These are phyloP conservation scores for Thelonectria blattea DNA, from an alignment of 2,329 filamentous ascomycete species.

Conservation along the genomic window DNA sequence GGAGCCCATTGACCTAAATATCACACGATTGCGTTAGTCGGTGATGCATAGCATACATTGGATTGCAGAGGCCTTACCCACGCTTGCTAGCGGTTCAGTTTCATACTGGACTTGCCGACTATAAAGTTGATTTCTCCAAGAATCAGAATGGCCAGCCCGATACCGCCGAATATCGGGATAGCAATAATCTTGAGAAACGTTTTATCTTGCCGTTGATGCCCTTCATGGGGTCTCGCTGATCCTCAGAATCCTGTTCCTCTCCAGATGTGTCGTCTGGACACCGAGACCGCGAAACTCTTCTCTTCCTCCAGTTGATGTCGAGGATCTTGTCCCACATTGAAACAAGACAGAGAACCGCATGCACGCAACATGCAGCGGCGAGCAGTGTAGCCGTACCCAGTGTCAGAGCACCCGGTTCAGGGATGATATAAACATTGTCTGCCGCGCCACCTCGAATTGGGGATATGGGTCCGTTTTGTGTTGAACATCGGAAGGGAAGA, in stretches of 20 bases:
- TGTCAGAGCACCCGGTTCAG: conserved; percentile 59
- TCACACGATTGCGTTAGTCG: neutral
- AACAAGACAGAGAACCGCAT: conserved; percentile 65
- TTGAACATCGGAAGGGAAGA: conserved; percentile 57
- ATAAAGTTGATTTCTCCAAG: conserved; percentile 68
- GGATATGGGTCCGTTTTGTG: conserved; percentile 55
- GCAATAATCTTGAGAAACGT: conserved; percentile 62
- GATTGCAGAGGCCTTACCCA: conserved; percentile 52
- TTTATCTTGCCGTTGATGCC: conserved; percentile 61
- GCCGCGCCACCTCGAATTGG: conserved; percentile 60
- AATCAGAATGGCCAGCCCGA: conserved; percentile 64
- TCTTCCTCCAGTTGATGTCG: conserved; percentile 66
- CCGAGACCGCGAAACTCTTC: conserved; percentile 42
- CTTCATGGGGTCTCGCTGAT: conserved; percentile 55
- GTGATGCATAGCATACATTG: neutral
- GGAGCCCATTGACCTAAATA: conserved; percentile 63
- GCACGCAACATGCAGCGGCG: conserved; percentile 68
- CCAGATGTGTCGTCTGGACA: conserved; percentile 41
- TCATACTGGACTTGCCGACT: conserved; percentile 61
- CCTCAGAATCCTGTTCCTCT: conserved; percentile 60
- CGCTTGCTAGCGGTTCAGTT: conserved; percentile 66
- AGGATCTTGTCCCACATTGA: conserved; percentile 70
- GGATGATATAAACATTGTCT: conserved; percentile 68
- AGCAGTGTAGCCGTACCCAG: conserved; percentile 67
- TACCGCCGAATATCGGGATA: conserved; percentile 63